phyloP scores from a whole-genome alignment of 1,139 yeast species.

The Blastobotrys aristatus region DNA sequence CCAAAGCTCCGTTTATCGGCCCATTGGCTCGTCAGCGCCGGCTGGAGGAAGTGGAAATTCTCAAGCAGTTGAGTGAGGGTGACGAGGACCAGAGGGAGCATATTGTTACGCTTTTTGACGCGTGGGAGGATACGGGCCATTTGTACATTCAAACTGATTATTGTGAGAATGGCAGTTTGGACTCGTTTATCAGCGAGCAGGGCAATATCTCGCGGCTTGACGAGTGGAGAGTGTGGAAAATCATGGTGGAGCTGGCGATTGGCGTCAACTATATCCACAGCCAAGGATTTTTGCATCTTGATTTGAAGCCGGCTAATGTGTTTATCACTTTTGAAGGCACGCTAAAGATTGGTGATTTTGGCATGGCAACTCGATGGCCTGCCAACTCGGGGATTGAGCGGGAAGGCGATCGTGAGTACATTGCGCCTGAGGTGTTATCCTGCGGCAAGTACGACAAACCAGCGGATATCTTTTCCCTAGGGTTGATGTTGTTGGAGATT shows the following conservation, averaged over 20 bases:
- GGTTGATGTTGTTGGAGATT: conserved; percentile 85
- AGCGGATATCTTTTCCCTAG: conserved; percentile 91
- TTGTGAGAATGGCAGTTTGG: conserved; percentile 92
- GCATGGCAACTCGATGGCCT: conserved; percentile 60
- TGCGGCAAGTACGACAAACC: conserved; percentile 80
- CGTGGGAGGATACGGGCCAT: conserved; percentile 75
- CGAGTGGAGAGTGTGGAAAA: conserved; percentile 98
- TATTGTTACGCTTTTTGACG: conserved; percentile 71
- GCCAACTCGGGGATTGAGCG: conserved; percentile 57
- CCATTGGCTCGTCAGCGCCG: conserved; percentile 48
- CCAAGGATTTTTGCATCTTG: conserved; percentile 73
- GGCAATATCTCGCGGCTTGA: conserved; percentile 74
- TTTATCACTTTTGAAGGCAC: conserved; percentile 93
- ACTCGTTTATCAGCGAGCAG: conserved; percentile 70
- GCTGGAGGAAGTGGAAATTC: conserved; percentile 53
- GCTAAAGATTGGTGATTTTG: conserved; percentile 80
- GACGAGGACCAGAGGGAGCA: conserved; percentile 71
- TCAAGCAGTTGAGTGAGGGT: conserved; percentile 39
- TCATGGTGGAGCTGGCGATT: conserved; percentile 67
- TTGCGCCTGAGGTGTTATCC: conserved; percentile 92
- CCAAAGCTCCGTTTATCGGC: conserved; percentile 53
- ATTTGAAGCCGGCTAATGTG: conserved; percentile 90
- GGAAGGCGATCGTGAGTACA: conserved; percentile 96
- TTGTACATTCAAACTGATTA: conserved; percentile 91
- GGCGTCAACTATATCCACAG: conserved; percentile 82